Conservation (phyloP, 73 alveolate species). For the Symbiodinium pilosum region DNA sequence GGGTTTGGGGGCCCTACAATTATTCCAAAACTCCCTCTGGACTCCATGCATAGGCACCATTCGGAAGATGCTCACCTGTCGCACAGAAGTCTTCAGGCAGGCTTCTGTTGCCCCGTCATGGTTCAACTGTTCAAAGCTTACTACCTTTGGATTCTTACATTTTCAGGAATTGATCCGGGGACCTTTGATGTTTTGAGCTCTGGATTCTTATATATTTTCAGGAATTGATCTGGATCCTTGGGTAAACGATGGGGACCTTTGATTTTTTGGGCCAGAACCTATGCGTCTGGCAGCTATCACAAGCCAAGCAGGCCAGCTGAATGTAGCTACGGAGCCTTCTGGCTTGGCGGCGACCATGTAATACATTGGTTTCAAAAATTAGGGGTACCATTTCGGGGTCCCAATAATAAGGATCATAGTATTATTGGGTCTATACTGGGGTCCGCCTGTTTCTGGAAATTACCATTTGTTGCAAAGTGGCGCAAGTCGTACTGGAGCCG, state of each 20-base stretch:
- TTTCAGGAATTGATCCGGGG: background rate
- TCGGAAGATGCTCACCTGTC: background rate
- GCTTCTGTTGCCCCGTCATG: background rate
- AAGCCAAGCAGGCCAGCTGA: too few relatives aligned
- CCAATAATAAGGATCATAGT: background rate
- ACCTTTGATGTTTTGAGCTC: background rate
- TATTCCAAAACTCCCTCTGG: too few relatives aligned
- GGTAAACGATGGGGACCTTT: too few relatives aligned
- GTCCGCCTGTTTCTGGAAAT: too few relatives aligned
- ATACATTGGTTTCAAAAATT: background rate
- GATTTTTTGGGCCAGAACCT: too few relatives aligned
- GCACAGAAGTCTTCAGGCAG: slow-evolving; percentile 9
- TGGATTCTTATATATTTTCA: background rate
- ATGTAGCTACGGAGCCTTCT: too few relatives aligned
- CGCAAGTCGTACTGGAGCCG: background rate
- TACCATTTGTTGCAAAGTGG: too few relatives aligned
- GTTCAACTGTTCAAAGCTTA: background rate
- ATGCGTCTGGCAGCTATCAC: too few relatives aligned
- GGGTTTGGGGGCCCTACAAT: too few relatives aligned
- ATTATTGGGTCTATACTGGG: background rate
- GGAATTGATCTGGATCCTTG: background rate
- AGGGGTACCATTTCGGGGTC: background rate
- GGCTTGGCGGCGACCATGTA: too few relatives aligned
- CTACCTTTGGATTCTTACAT: background rate
- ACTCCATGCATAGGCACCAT: background rate